A percentile compares a stretch with the other conserved stretches of the same genome.
Evolutionary conservation across 257 asterid species (phyloP).

Genomic region (Paulownia fortunei): DNA sequence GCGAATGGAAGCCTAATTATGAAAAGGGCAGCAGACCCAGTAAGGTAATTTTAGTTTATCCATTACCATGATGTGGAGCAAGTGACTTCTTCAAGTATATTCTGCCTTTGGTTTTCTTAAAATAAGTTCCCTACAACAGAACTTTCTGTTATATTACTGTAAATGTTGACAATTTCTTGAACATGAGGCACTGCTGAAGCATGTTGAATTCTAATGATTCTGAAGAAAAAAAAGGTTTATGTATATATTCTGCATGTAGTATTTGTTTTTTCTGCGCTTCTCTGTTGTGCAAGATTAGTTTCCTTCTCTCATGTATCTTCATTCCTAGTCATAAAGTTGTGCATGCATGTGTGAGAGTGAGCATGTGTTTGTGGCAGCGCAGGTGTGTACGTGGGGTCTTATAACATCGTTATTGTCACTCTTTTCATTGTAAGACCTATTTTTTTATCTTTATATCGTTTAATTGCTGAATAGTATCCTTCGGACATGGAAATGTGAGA

Average conservation of each 20-base stretch:
- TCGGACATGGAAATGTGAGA: background rate
- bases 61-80: conserved; percentile 16
- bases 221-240: background rate
- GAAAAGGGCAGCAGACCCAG: conserved; percentile 75
- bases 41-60: conserved; percentile 57
- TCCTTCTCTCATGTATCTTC: background rate
- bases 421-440: background rate
- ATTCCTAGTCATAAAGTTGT: background rate
- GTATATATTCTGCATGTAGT: background rate
- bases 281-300: background rate
- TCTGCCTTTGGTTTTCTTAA: background rate
- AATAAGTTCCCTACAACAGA: background rate
- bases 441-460: background rate
- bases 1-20: conserved; percentile 96
- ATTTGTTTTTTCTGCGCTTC: background rate
- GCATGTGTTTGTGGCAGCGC: background rate
- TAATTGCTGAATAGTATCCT: background rate
- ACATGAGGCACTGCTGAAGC: conserved; percentile 22
- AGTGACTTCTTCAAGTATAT: conserved; percentile 5
- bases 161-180: background rate
- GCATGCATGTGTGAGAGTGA: background rate
- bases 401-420: background rate
- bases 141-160: background rate
- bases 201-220: background rate
- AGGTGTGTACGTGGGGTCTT: background rate